Conservation (phyloP, 805 yeast species). For the Wickerhamomyces kurtzmanii region DNA sequence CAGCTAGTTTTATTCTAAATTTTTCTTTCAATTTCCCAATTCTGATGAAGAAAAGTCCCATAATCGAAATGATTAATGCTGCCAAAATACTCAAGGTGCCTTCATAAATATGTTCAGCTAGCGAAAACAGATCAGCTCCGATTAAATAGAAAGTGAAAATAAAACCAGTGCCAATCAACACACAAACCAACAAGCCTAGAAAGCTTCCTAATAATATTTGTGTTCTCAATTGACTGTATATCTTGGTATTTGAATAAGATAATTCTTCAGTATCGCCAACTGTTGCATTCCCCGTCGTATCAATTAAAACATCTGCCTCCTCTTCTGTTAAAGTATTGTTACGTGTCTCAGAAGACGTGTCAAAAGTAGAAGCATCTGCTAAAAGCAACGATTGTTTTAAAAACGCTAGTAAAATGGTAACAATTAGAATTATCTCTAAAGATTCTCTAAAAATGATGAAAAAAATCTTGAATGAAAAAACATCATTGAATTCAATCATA, state of each 20-base stretch:
- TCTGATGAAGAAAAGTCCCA: constrained; percentile 80
- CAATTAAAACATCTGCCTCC: constrained; percentile 6
- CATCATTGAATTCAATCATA: constrained; percentile 30
- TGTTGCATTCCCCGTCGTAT: not conserved
- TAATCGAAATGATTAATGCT: constrained; percentile 66
- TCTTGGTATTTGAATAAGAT: constrained; percentile 15
- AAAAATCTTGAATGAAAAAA: constrained; percentile 65
- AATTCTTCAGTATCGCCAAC: constrained; percentile 7
- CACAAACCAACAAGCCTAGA: constrained; percentile 59
- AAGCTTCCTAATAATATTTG: constrained; percentile 83
- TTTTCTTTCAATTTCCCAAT: constrained; percentile 75
- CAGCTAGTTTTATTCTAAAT: constrained; percentile 59
- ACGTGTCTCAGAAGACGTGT: not conserved
- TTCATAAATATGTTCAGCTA: constrained; percentile 86
- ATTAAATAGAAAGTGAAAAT: constrained; percentile 61
- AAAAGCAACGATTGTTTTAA: constrained; percentile 47
- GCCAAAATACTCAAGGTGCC: constrained; percentile 75
- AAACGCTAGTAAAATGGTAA: constrained; percentile 65
- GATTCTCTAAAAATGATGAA: constrained; percentile 69
- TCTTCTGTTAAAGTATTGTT: constrained; percentile 1
- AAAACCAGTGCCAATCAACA: constrained; percentile 64
- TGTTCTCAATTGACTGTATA: constrained; percentile 37
- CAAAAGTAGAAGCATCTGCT: too few species aligned
- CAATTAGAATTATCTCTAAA: constrained; percentile 65
- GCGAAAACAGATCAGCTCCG: constrained; percentile 81